Evolutionary conservation across 2,329 filamentous ascomycete species (phyloP).

Genomic region (Cytospora piceae): DNA sequence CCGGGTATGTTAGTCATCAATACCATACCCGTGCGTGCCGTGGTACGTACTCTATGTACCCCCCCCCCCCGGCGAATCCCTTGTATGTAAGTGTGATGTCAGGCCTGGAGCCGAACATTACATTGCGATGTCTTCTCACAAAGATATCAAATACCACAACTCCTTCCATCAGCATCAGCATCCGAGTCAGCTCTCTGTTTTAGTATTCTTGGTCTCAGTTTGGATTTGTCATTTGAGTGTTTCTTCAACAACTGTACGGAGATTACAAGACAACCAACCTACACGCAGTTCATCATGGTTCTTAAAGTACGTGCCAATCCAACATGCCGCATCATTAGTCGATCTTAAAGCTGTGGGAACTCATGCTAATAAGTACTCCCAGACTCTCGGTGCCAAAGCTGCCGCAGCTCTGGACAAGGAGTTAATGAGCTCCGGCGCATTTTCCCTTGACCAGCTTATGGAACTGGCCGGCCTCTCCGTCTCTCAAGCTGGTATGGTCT

Average conservation of each 20-base stretch:
- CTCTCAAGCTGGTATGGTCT: constrained; percentile 75
- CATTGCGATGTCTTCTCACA: not conserved
- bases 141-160: not conserved
- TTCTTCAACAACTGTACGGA: not conserved
- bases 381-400: constrained; percentile 87
- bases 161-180: not conserved
- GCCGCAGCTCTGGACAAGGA: constrained; percentile 90
- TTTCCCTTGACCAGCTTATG: constrained; percentile 96
- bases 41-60: not conserved
- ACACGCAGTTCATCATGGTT: constrained; percentile 36
- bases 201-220: not conserved
- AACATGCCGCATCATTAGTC: not conserved
- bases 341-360: not conserved
- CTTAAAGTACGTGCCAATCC: constrained; percentile 37
- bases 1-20: constrained; percentile 7
- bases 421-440: constrained; percentile 85
- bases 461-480: constrained; percentile 92
- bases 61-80: too few relatives aligned
- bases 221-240: not conserved
- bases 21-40: not conserved
- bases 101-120: not conserved
- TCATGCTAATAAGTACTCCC: constrained; percentile 32
- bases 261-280: not conserved
- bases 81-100: constrained; percentile 18
- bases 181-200: not conserved